Base-by-base conservation (phyloP, 371 early-diverging fungal genomes). In the Circinella umbellata region DNA sequence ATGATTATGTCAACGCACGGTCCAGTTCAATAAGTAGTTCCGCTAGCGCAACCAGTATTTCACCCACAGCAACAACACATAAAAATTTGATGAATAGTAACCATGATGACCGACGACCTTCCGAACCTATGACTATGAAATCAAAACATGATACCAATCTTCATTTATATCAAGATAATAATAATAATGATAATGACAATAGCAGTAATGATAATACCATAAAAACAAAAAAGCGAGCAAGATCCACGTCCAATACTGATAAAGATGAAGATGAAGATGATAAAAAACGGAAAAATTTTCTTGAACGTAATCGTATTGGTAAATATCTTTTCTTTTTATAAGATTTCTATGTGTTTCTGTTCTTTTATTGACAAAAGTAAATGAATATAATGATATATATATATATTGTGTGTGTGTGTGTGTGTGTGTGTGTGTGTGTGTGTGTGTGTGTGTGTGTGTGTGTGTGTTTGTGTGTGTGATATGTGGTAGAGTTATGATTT, bases 301-400 rank as follows among this genome's bases (percentile, higher is more conserved):
- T 95, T 74, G 95, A 95, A 75, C 86, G 95, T 64, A 95, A 95
- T 76, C 87, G 95, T 66, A 88, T 89, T 77, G 92, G 92, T 90
- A 84, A 74, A 42, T 49, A 34, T 37, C 20, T 46, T 34, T 67
- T 68, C 48, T 34, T 67, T 65, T 36, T 68, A 48, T 62, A 4
- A n/a, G 51, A 27, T 27, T 27, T 27, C 27, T 27, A 27, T 27
- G 27, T 27, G 27, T 27, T 27, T 27, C 27, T 27, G 27, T 27
- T 27, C 2, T 27, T 27, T 2, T 27, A 27, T 27, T 27, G 27
- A 27, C 27, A 27, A 2, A 27, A 27, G 1, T 27, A 27, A 27
- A 27, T 27, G 27, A 27, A 27, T 27, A 27, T 27, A 27, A 27
- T 27, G 27, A 27, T 27, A 27, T 27, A 27, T 27, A 27, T 27